These are phyloP conservation scores for Mentha longifolia DNA, from an alignment of 257 asterid genomes.

Conservation along the genomic window DNA sequence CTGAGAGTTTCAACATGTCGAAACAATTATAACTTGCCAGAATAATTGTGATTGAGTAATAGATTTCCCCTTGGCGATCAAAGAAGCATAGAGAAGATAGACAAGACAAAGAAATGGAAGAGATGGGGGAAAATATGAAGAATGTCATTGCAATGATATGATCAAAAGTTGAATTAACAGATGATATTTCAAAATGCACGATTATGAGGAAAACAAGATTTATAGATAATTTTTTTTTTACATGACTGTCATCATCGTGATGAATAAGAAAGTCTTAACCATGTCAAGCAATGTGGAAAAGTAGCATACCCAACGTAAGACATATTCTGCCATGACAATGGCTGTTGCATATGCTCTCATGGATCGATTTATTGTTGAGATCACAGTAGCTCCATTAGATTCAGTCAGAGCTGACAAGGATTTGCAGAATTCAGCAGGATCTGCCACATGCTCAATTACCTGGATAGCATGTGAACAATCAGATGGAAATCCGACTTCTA, in stretches of 20 bases:
- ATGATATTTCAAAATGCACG: neutral
- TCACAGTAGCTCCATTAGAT: conserved; percentile 73
- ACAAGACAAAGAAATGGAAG: neutral
- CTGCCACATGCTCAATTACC: conserved; percentile 98
- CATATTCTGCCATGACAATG: conserved; percentile 73
- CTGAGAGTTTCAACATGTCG: conserved; percentile 42
- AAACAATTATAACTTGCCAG: neutral
- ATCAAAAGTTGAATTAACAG: conserved; percentile 20
- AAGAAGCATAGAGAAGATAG: neutral
- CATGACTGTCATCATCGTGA: neutral
- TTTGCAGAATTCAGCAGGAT: conserved; percentile 88
- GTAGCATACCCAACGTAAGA: conserved; percentile 76
- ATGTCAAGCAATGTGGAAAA: conserved; percentile 11
- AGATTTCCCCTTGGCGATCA: neutral
- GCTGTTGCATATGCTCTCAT: conserved; percentile 95
- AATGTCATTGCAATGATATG: too few relatives aligned
- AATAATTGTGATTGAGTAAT: neutral
- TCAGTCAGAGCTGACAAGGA: conserved; percentile 79
- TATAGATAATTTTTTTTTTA: neutral
- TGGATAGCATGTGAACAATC: conserved; percentile 32
- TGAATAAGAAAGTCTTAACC: conserved; percentile 4
- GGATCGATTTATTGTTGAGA: conserved; percentile 91
- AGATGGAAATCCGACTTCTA: conserved; percentile 23
- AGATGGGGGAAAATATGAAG: neutral
- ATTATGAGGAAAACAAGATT: neutral